Percentiles rank a stretch among this genome's conserved stretches.
phyloP scores from a whole-genome alignment of 805 yeast genomes.

The Saccharomycopsis schoenii region DNA sequence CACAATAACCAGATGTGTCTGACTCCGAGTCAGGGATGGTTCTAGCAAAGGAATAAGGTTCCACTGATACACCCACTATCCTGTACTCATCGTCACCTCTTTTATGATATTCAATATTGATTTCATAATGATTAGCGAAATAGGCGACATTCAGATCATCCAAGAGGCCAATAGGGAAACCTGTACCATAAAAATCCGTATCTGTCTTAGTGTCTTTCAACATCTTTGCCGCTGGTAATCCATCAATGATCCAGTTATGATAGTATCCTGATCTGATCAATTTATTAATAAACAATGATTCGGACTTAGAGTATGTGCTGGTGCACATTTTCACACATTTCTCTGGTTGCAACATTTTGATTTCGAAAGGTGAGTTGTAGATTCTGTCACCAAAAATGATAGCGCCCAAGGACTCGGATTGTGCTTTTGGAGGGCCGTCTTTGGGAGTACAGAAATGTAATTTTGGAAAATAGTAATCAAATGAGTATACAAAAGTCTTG shows the following conservation, averaged over 20 bases:
- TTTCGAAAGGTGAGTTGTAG: constrained; percentile 80
- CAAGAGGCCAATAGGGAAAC: constrained; percentile 69
- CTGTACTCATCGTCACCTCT: constrained; percentile 60
- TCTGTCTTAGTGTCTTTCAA: constrained; percentile 49
- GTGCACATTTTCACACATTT: constrained; percentile 63
- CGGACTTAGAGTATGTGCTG: constrained; percentile 46
- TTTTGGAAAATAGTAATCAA: constrained; percentile 73
- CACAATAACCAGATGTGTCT: neutral
- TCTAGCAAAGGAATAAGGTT: constrained; percentile 47
- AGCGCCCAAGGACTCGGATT: constrained; percentile 85
- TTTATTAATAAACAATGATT: constrained; percentile 66
- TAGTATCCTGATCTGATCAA: constrained; percentile 74
- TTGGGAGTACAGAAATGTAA: constrained; percentile 78
- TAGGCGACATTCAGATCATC: constrained; percentile 48
- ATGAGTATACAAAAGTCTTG: constrained; percentile 56
- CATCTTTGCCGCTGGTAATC: constrained; percentile 79
- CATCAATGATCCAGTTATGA: constrained; percentile 91
- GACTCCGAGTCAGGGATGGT: constrained; percentile 2
- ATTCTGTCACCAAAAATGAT: constrained; percentile 93
- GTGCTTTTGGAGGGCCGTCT: constrained; percentile 39
- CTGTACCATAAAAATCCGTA: constrained; percentile 61
- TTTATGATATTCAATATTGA: constrained; percentile 73
- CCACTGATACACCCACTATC: constrained; percentile 83
- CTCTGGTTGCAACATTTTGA: constrained; percentile 66
- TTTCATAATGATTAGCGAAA: constrained; percentile 72